Percentiles rank a stretch among this genome's conserved stretches.
These are phyloP conservation scores for Populus deltoides DNA, from an alignment of 345 rosid species.

Conservation along the genomic window DNA sequence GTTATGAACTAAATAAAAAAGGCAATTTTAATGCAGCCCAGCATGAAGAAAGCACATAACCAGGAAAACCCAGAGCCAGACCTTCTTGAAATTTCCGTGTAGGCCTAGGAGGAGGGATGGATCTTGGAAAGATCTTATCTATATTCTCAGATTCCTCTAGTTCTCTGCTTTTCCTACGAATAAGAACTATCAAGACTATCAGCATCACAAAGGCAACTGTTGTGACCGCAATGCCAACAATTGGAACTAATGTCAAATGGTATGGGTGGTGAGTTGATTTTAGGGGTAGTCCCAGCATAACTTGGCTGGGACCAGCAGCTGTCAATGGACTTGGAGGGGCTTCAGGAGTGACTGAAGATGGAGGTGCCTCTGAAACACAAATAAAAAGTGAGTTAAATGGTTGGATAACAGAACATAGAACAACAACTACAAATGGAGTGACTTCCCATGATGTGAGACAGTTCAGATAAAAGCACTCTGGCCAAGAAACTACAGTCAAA, in stretches of 20 bases:
- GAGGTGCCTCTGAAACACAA: constrained; percentile 39
- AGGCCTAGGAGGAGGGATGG: constrained; percentile 47
- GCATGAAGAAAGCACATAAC: constrained; percentile 7
- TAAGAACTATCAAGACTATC: constrained; percentile 62
- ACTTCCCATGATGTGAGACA: neutral
- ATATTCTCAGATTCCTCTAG: constrained; percentile 48
- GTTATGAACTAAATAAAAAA: neutral
- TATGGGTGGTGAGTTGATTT: constrained; percentile 47
- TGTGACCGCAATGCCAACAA: constrained; percentile 68
- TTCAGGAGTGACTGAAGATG: constrained; percentile 43
- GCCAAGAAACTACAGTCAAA: neutral
- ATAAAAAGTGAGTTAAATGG: neutral
- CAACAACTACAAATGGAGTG: neutral
- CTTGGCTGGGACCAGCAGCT: constrained; percentile 71
- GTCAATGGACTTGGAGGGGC: constrained; percentile 54
- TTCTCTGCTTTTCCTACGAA: constrained; percentile 60
- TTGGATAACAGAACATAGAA: constrained; percentile 2
- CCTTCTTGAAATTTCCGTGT: constrained; percentile 68
- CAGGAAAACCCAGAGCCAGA: constrained; percentile 19
- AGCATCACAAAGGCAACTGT: constrained; percentile 55
- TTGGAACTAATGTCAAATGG: constrained; percentile 62
- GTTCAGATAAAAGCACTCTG: neutral
- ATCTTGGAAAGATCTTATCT: constrained; percentile 46
- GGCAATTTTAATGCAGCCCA: neutral
- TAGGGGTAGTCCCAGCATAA: constrained; percentile 35